Percentiles rank a stretch among this genome's conserved stretches.
These are phyloP conservation scores for Colletotrichum orchidophilum DNA, from an alignment of 2,329 filamentous ascomycete species.

Conservation along the genomic window DNA sequence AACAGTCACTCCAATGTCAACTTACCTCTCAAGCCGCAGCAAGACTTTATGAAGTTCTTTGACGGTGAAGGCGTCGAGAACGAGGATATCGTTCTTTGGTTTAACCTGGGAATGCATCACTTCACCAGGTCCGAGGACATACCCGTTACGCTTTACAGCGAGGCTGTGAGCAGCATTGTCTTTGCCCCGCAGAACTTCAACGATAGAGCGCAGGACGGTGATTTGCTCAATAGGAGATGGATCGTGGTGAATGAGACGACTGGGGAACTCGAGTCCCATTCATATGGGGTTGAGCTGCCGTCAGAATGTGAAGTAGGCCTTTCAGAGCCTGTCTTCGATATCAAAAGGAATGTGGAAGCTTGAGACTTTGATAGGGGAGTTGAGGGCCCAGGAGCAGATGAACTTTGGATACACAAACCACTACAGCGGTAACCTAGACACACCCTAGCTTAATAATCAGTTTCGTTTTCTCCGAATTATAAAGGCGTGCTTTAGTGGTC, in stretches of 20 bases:
- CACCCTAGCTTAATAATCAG: neutral
- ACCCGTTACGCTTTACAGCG: conserved; percentile 44
- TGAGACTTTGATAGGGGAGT: neutral
- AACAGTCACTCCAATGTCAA: conserved; percentile 31
- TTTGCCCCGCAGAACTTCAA: conserved; percentile 47
- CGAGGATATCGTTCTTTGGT: conserved; percentile 53
- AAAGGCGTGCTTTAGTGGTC: neutral
- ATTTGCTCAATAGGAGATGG: conserved; percentile 47
- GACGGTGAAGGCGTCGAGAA: conserved; percentile 46
- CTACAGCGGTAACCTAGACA: neutral
- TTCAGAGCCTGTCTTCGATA: conserved; percentile 38
- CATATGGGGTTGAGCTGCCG: conserved; percentile 44
- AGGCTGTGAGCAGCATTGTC: conserved; percentile 44
- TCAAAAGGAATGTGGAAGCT: conserved; percentile 21
- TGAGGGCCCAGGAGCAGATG: neutral
- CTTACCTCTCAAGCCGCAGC: conserved; percentile 46
- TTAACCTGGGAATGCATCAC: conserved; percentile 62
- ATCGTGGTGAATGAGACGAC: conserved; percentile 38
- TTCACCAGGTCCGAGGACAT: conserved; percentile 36
- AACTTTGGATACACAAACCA: neutral
- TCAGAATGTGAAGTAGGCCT: conserved; percentile 40
- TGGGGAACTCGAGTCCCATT: conserved; percentile 40
- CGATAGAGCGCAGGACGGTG: conserved; percentile 47
- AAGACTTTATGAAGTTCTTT: conserved; percentile 54
- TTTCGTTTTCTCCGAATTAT: neutral